phyloP scores from a whole-genome alignment of 768 basidiomycete genomes.

The Pilatotrama ljubarskyi region DNA sequence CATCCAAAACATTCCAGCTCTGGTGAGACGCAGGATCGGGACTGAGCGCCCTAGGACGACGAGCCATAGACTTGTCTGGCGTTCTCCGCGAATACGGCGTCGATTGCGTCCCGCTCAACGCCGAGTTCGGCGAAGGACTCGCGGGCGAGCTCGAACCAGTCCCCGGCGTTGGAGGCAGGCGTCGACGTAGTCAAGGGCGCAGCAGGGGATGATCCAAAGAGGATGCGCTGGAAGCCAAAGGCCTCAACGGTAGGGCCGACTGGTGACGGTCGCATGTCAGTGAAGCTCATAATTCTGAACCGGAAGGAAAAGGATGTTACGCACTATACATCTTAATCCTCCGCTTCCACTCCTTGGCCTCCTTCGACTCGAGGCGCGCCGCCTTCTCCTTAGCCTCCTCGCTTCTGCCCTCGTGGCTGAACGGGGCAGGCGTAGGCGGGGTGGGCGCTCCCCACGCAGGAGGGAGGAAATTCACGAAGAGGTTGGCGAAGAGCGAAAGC shows the following conservation, averaged over 20 bases:
- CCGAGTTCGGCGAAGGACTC: constrained; percentile 79
- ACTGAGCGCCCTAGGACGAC: not conserved
- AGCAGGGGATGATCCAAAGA: constrained; percentile 79
- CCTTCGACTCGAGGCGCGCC: constrained; percentile 34
- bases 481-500: constrained; percentile 71
- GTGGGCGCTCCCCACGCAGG: constrained; percentile 69
- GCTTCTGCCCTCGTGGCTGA: not conserved
- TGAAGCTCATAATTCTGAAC: not conserved
- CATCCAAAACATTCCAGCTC: not conserved
- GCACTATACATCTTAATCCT: constrained; percentile 84
- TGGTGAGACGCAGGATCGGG: not conserved
- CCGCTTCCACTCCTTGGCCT: constrained; percentile 60
- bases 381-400: constrained; percentile 32
- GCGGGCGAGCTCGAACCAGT: constrained; percentile 82
- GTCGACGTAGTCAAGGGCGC: constrained; percentile 34
- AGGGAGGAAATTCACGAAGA: constrained; percentile 74
- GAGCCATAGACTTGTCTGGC: constrained; percentile 44
- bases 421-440: constrained; percentile 44
- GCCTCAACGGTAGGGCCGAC: constrained; percentile 84
- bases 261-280: constrained; percentile 30
- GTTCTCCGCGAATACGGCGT: constrained; percentile 68
- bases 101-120: constrained; percentile 73
- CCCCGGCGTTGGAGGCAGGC: constrained; percentile 51
- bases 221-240: constrained; percentile 79
- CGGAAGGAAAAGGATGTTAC: constrained; percentile 35